A percentile compares a stretch with the other conserved stretches of the same genome.
phyloP scores from a whole-genome alignment of 306 rosid genomes.

The Vigna mungo region DNA sequence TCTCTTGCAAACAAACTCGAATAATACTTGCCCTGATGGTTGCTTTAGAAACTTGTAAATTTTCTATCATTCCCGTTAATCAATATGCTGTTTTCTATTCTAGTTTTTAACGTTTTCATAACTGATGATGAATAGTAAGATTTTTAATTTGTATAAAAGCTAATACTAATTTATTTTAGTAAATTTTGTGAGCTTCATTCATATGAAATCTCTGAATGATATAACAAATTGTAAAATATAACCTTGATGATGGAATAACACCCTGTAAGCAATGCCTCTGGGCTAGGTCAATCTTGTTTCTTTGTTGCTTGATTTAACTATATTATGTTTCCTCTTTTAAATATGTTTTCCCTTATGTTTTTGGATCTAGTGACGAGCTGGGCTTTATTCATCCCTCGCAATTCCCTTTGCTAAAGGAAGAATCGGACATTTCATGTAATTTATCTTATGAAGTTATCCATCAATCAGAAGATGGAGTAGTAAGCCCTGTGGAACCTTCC shows the following conservation, averaged over 20 bases:
- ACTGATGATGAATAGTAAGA: conserved; percentile 6
- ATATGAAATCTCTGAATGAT: conserved; percentile 13
- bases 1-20: neutral
- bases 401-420: conserved; percentile 60
- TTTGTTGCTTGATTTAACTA: conserved; percentile 12
- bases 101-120: conserved; percentile 6
- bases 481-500: conserved; percentile 42
- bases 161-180: neutral
- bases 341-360: conserved; percentile 16
- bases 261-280: conserved; percentile 7
- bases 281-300: conserved; percentile 16
- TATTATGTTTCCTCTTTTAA: conserved; percentile 34
- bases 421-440: conserved; percentile 42
- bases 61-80: conserved; percentile 16
- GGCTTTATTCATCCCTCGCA: conserved; percentile 91
- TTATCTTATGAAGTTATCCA: conserved; percentile 38
- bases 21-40: conserved; percentile 15
- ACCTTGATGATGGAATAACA: conserved; percentile 26
- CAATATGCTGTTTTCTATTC: conserved; percentile 27
- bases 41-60: conserved; percentile 3
- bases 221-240: conserved; percentile 5
- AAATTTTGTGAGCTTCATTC: neutral
- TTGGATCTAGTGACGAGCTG: conserved; percentile 76
- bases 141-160: conserved; percentile 2
- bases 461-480: conserved; percentile 39